Conservation (phyloP, 441 rosid genomes). For the Pelargonium myrrhifolium region DNA sequence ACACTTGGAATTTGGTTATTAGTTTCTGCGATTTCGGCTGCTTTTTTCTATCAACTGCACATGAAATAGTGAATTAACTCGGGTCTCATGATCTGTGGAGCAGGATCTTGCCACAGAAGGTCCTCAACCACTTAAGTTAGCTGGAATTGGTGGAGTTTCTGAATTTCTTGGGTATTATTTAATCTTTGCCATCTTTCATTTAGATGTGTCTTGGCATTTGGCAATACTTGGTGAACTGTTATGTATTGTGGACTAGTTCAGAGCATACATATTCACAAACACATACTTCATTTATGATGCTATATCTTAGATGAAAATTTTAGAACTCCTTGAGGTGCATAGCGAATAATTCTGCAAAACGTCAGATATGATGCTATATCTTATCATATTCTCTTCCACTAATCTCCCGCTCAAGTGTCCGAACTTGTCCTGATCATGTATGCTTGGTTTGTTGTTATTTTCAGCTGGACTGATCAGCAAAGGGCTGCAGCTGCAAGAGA, state of each 20-base stretch:
- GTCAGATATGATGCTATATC: too few species aligned
- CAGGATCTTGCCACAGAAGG: constrained; percentile 87
- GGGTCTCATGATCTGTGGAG: constrained; percentile 17
- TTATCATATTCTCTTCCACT: too few species aligned
- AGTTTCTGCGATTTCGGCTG: background rate
- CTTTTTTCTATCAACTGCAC: too few species aligned
- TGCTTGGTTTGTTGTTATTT: constrained; percentile 13
- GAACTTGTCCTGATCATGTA: too few species aligned
- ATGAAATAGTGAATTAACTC: constrained; percentile 5
- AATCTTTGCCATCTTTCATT: constrained; percentile 1
- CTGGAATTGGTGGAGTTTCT: constrained; percentile 85
- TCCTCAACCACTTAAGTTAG: constrained; percentile 65
- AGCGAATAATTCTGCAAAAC: too few species aligned
- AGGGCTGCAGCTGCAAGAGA: constrained; percentile 83
- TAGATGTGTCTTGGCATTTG: background rate
- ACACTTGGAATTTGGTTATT: constrained; percentile 5
- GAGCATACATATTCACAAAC: too few species aligned
- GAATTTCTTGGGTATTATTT: constrained; percentile 83
- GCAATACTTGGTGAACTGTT: too few species aligned
- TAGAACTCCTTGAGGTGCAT: too few species aligned
- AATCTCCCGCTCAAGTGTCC: too few species aligned
- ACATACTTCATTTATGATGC: too few species aligned
- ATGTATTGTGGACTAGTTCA: too few species aligned
- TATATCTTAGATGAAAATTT: too few species aligned
- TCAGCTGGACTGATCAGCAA: constrained; percentile 96